Conservation (phyloP, 345 rosid species). For the Corchorus olitorius region DNA sequence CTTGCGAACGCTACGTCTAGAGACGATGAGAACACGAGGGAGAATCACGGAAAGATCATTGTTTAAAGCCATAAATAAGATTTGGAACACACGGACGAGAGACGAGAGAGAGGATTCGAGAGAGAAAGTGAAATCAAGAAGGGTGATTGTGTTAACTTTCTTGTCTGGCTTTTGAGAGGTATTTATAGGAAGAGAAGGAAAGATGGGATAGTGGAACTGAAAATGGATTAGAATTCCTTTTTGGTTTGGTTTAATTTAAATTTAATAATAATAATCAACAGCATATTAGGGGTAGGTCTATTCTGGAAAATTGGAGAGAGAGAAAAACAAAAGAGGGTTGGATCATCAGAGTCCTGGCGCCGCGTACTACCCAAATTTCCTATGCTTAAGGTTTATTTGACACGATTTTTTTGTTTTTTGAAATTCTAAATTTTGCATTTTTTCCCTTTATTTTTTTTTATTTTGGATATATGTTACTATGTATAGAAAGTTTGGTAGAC, state of each 20-base stretch:
- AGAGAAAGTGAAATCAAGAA: neutral
- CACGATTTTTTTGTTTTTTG: neutral
- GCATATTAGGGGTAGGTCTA: neutral
- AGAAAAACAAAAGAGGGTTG: slow-evolving; percentile 9
- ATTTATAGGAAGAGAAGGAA: neutral
- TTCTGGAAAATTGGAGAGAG: neutral
- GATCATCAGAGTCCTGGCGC: slow-evolving; percentile 12
- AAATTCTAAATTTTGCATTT: no score
- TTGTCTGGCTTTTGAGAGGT: slow-evolving; percentile 10
- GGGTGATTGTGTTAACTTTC: neutral
- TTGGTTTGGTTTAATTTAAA: neutral
- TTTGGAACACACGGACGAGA: neutral
- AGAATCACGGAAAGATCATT: slow-evolving; percentile 62
- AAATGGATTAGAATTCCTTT: slow-evolving; percentile 19
- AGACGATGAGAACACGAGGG: slow-evolving; percentile 86
- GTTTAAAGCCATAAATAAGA: slow-evolving; percentile 34
- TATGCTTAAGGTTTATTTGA: neutral
- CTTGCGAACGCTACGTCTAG: slow-evolving; percentile 80
- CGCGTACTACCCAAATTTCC: slow-evolving; percentile 17
- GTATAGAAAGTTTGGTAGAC: no score
- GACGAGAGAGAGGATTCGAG: neutral
- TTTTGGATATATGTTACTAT: no score
- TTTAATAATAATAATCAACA: neutral
- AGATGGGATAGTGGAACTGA: neutral
- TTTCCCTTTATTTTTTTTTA: no score